Evolutionary conservation across 495 filamentous ascomycete species (phyloP).

Genomic region (Lepidopterella palustris): DNA sequence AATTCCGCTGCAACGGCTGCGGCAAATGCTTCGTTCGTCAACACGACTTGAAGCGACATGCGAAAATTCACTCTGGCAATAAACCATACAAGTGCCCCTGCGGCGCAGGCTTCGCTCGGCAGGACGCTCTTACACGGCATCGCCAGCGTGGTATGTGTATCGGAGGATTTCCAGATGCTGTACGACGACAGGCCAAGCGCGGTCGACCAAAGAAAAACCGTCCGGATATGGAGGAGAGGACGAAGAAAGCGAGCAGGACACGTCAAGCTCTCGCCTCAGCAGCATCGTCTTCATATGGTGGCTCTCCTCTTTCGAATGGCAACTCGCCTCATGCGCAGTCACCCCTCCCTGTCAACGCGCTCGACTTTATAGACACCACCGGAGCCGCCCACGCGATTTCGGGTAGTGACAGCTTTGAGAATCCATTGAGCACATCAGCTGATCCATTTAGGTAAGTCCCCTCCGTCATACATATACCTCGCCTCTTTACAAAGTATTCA

Average conservation of each 20-base stretch:
- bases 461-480: too few relatives aligned
- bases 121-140: constrained; percentile 91
- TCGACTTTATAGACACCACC: constrained; percentile 1
- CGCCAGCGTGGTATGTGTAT: constrained; percentile 91
- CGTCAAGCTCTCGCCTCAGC: constrained; percentile 20
- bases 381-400: constrained; percentile 7
- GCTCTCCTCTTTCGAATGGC: constrained; percentile 18
- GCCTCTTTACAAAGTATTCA: too few relatives aligned
- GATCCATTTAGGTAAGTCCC: constrained; percentile 24
- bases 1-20: constrained; percentile 83
- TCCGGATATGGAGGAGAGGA: constrained; percentile 33
- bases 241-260: constrained; percentile 31
- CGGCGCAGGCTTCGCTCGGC: constrained; percentile 82
- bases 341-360: constrained; percentile 10
- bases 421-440: constrained; percentile 15
- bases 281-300: constrained; percentile 21
- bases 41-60: constrained; percentile 93
- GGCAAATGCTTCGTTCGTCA: constrained; percentile 92
- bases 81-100: constrained; percentile 90
- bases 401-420: constrained; percentile 14
- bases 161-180: constrained; percentile 59
- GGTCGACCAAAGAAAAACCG: constrained; percentile 40
- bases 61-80: constrained; percentile 90
- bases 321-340: constrained; percentile 10
- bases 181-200: constrained; percentile 33